Base-by-base conservation (phyloP, 345 rosid genomes). In the Dipteronia dyeriana region DNA sequence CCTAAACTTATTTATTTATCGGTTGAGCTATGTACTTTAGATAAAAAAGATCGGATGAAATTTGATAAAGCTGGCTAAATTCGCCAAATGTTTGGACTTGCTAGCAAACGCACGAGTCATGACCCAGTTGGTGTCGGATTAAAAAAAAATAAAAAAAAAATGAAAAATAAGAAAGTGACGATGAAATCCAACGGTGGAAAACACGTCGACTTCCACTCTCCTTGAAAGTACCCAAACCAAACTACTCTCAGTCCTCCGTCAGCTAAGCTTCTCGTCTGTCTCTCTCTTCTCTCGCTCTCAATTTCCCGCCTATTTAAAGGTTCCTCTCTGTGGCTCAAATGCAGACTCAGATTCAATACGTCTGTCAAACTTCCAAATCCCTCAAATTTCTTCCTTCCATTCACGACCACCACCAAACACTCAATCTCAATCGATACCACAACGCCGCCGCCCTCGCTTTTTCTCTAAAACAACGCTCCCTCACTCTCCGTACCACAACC, bases 251-350 rank as follows among this genome's bases (percentile, higher is more conserved):
- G 26, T 17, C 62, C 62, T 3, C 22, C 25, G 10, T 49, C 19
- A 0, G 34, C 34, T 31, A 31, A 31, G 34, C 5, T 31, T 49
- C 73, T 38, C 22, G 10, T 41, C 3, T 39, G 19, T 11, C 70
- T 45, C 72, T 69, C 23, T 41, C 60, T 23, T 29, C 47, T 53
- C 73, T 31, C 65, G 5, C 7, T 20, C 66, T 9, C 59, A 16
- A 38, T n/a, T 79, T 83, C 83, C 85, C 69, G 78, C 87, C 75
- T 76, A 71, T 77, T 75, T 78, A 75, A 61, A 26, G 19, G 70
- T 34, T 14, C 60, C 2, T 3, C 0, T 34, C 16, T 2, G 3
- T 45, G 3, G 0, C 70, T 41, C 12, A 71, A 66, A 85, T 84
- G 88, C 78, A 60, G 8, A 23, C 78, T 16, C 80, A 73, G 13